Base-by-base conservation (phyloP, 192 early-diverging fungal genomes). In the Oehlia diaphana region DNA sequence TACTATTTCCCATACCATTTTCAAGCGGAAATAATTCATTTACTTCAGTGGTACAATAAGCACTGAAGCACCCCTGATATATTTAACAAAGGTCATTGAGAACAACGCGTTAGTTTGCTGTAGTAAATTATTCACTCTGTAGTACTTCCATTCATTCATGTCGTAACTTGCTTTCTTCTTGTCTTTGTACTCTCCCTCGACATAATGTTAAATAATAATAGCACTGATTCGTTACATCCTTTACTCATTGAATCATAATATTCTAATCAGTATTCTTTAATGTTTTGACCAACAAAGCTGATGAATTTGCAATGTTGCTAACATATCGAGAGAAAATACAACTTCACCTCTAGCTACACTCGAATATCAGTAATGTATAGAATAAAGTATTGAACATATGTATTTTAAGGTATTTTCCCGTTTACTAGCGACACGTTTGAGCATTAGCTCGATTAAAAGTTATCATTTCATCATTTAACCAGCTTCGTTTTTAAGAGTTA, bases 401-500 rank as follows among this genome's bases (percentile, higher is more conserved):
- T 2, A 31, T 31, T 31, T 86, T 88, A 0, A 94, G 94, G 47
- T 91, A n/a, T 63, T 70, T 0, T 75, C 61, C 61, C 7, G 85
- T 9, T 44, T 82, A n/a, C 83, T 80, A 53, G 89, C 87, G 21
- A 91, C 80, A 14, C 96, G 89, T 0, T 88, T 83, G 79, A 92
- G 89, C 13, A 96, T 87, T 61, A 98, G 83, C 63, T 92, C 86
- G 77, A 93, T 89, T 82, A 96, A 99, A 84, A 94, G 95, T 98
- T 83, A 99, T 97, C 26, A 96, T 95, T 80, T 98, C 95, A 82
- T 99, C 97, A 82, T 99, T 98, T 9, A 99, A 87, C 96, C 97
- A 99, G 23, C 86, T 78, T 28, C 92, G 89, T 50, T 88, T 88
- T 16, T 82, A 65, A 26, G 26, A 26, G 26, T 26, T 26, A 26